Evolutionary conservation across 768 basidiomycete genomes (phyloP), one percentile per base, ranked within the genome.

Genomic region (Gymnopilus dilepis): DNA sequence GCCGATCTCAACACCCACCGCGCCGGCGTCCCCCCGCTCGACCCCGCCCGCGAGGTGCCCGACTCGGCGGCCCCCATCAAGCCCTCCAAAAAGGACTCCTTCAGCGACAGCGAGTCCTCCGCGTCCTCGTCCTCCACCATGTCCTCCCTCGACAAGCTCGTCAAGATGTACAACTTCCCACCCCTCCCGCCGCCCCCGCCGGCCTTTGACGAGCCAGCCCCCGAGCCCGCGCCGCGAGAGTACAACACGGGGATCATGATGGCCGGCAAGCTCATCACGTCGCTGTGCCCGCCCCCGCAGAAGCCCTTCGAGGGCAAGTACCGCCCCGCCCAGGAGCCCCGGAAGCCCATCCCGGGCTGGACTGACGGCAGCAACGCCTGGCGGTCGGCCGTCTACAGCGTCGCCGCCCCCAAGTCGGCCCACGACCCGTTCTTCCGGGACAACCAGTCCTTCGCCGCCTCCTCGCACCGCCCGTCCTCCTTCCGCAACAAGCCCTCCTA

Each of bases 171-270:
- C 73, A 73, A 82, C 68, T 84, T 88, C 66, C 79, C 80, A 15
- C 82, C 84, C 15, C 73, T 85, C 0, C 87, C 87, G 0, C 83
- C 84, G 0, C 80, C 84, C 0, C 77, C 84, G 6, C 82, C 82
- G 9, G 74, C 81, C 37, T 58, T 71, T 38, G 72, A 73, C 40
- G 72, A 77, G 63, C 62, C 78, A 56, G 34, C 62, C 28, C 40
- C 51, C 19, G 66, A 28, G 55, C 67, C 68, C 56, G 67, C 73
- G 57, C 77, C 77, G 47, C 12, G 47, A 22, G 78, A 84, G 40
- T 89, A 82, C 69, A 79, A 77, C 64, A 78, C 80, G 38, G 89
- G 89, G 37, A 76, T 89, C 74, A 89, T 91, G 82, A 90, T 90
- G 88, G 84, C 87, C 2, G 82, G 79, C 30, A 81, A 80, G 38